These are phyloP conservation scores for Candida alai DNA, from an alignment of 805 yeast species.

Conservation along the genomic window DNA sequence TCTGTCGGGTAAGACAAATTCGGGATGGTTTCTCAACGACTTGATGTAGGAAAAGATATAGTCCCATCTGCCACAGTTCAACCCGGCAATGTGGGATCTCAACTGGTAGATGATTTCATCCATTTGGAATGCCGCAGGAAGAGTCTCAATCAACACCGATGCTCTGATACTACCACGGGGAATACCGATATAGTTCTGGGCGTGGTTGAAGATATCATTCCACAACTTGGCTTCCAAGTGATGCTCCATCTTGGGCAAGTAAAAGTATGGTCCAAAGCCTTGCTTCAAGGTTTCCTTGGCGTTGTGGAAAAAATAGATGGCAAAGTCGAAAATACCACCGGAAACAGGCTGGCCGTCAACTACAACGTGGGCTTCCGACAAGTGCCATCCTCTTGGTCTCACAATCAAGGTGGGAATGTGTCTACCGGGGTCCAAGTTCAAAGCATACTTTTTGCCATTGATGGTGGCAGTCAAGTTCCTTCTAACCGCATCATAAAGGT, in stretches of 20 bases:
- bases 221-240: slow-evolving; percentile 78
- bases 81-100: slow-evolving; percentile 73
- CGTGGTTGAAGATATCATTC: slow-evolving; percentile 74
- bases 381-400: slow-evolving; percentile 88
- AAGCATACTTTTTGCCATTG: slow-evolving; percentile 43
- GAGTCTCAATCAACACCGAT: slow-evolving; percentile 76
- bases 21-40: slow-evolving; percentile 64
- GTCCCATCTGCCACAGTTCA: slow-evolving; percentile 90
- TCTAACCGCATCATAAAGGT: slow-evolving; percentile 72
- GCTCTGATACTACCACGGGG: slow-evolving; percentile 79
- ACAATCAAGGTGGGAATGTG: slow-evolving; percentile 76
- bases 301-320: slow-evolving; percentile 72
- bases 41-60: slow-evolving; percentile 80
- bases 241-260: slow-evolving; percentile 84
- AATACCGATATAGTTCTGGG: slow-evolving; percentile 67
- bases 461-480: slow-evolving; percentile 46
- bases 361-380: slow-evolving; percentile 66
- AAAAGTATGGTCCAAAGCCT: slow-evolving; percentile 79
- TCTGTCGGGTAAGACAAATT: slow-evolving; percentile 73
- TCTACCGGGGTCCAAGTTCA: slow-evolving; percentile 45
- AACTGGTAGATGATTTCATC: slow-evolving; percentile 78
- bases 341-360: slow-evolving; percentile 75
- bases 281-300: slow-evolving; percentile 56
- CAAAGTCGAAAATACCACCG: slow-evolving; percentile 78
- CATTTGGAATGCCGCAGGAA: slow-evolving; percentile 85